These are phyloP conservation scores for Ceratocystis lukuohia DNA, from an alignment of 2,329 filamentous ascomycete species.

Conservation along the genomic window DNA sequence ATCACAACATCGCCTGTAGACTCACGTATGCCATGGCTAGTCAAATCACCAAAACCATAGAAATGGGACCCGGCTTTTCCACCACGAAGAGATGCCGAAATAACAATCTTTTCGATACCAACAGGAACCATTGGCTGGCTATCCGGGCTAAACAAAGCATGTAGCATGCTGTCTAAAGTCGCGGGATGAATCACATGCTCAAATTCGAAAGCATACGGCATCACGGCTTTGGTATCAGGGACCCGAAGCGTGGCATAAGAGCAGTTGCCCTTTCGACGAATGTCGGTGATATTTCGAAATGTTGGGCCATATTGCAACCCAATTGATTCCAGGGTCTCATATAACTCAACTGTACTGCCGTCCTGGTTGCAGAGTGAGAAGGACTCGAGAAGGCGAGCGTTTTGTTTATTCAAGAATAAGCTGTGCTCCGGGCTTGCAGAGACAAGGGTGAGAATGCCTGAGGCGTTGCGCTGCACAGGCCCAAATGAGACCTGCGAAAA, in stretches of 20 bases:
- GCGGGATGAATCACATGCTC: slow-evolving; percentile 44
- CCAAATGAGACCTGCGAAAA: slow-evolving; percentile 33
- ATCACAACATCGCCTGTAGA: slow-evolving; percentile 34
- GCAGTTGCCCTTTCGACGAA: slow-evolving; percentile 26
- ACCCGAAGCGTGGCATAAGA: slow-evolving; percentile 30
- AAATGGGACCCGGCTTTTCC: slow-evolving; percentile 28
- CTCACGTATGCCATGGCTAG: slow-evolving; percentile 27
- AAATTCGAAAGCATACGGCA: slow-evolving; percentile 42
- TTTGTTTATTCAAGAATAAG: slow-evolving; percentile 5
- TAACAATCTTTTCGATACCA: slow-evolving; percentile 33
- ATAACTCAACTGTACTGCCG: slow-evolving; percentile 26
- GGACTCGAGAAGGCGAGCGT: not conserved
- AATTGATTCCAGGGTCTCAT: slow-evolving; percentile 36
- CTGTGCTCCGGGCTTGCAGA: slow-evolving; percentile 13
- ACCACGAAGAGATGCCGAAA: slow-evolving; percentile 30
- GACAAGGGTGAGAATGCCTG: slow-evolving; percentile 21
- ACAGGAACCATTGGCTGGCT: slow-evolving; percentile 38
- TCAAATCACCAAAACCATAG: slow-evolving; percentile 31
- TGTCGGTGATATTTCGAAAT: slow-evolving; percentile 35
- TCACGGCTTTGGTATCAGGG: slow-evolving; percentile 37
- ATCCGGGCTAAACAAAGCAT: slow-evolving; percentile 36
- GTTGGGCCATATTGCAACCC: slow-evolving; percentile 39
- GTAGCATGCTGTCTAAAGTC: slow-evolving; percentile 44
- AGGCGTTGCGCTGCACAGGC: slow-evolving; percentile 28
- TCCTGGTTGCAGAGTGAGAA: not conserved